Percentiles rank a stretch among this genome's conserved stretches.
These are phyloP conservation scores for Alternaria incomplexa DNA, from an alignment of 2,329 filamentous ascomycete species.

Conservation along the genomic window DNA sequence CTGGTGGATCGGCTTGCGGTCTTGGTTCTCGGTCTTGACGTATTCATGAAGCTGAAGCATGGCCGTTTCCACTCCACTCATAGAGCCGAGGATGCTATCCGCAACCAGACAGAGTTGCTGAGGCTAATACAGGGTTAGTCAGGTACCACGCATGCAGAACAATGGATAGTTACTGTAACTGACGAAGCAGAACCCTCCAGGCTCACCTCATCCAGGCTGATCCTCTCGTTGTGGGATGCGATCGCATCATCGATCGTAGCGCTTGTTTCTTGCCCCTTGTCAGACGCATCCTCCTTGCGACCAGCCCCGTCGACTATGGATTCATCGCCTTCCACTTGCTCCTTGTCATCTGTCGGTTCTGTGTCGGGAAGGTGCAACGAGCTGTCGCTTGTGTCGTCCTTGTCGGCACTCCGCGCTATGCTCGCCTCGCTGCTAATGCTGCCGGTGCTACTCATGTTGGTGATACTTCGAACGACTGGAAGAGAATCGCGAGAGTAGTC, in stretches of 20 bases:
- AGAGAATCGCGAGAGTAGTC: background rate
- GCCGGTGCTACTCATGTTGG: background rate
- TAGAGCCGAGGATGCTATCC: slow-evolving; percentile 9
- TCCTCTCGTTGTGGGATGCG: background rate
- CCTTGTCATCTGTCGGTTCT: background rate
- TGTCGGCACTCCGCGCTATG: background rate
- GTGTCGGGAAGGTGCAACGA: background rate
- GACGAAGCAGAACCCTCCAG: background rate
- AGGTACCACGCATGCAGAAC: background rate
- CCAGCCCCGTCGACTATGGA: background rate
- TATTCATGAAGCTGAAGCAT: slow-evolving; percentile 17
- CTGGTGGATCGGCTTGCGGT: slow-evolving; percentile 17
- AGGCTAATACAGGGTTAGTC: background rate
- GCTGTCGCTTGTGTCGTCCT: background rate
- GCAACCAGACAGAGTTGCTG: background rate
- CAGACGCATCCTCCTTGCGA: background rate
- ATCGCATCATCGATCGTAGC: background rate
- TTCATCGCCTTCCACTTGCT: background rate
- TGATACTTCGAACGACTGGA: background rate
- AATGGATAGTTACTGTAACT: background rate
- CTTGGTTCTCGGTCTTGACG: slow-evolving; percentile 6
- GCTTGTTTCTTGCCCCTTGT: background rate
- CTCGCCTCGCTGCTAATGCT: background rate
- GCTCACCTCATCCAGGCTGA: background rate
- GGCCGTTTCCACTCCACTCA: slow-evolving; percentile 12